These are phyloP conservation scores for Waltergamsia citrina DNA, from an alignment of 2,329 filamentous ascomycete genomes.

Conservation along the genomic window DNA sequence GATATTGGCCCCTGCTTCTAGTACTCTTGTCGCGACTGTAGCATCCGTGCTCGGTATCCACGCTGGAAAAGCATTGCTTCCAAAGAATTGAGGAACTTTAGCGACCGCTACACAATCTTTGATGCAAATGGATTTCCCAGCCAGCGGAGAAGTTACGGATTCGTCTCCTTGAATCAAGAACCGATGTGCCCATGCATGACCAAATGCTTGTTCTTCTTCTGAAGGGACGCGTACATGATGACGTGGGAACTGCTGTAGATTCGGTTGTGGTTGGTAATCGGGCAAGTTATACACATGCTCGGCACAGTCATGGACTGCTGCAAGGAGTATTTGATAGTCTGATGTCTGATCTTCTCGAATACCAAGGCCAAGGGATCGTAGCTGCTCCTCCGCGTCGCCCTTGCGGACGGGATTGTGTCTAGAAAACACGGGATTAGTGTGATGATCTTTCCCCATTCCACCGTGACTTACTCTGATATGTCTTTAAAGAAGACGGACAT, in stretches of 20 bases:
- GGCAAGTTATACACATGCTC: conserved; percentile 30
- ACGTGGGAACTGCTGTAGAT: conserved; percentile 32
- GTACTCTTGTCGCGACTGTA: conserved; percentile 37
- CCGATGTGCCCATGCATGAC: conserved; percentile 40
- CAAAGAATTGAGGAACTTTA: conserved; percentile 41
- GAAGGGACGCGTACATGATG: conserved; percentile 29
- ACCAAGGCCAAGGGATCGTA: conserved; percentile 23
- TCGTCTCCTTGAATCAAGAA: conserved; percentile 29
- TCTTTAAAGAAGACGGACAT: conserved; percentile 31
- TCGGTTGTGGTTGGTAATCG: conserved; percentile 33
- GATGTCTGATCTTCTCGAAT: conserved; percentile 24
- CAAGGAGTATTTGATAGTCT: conserved; percentile 37
- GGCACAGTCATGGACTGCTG: conserved; percentile 41
- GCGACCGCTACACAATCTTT: conserved; percentile 48
- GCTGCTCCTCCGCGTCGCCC: conserved; percentile 25
- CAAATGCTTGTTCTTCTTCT: conserved; percentile 30
- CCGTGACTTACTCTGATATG: conserved; percentile 18
- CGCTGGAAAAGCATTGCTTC: conserved; percentile 36
- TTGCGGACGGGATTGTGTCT: conserved; percentile 29
- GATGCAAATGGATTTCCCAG: conserved; percentile 35
- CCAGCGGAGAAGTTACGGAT: conserved; percentile 13
- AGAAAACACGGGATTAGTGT: background rate
- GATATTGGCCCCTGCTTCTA: conserved; percentile 40
- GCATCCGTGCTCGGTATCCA: conserved; percentile 45
- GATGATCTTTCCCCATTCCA: too few species aligned